Base-by-base conservation (phyloP, 768 basidiomycete genomes). In the Lactarius hatsudake region DNA sequence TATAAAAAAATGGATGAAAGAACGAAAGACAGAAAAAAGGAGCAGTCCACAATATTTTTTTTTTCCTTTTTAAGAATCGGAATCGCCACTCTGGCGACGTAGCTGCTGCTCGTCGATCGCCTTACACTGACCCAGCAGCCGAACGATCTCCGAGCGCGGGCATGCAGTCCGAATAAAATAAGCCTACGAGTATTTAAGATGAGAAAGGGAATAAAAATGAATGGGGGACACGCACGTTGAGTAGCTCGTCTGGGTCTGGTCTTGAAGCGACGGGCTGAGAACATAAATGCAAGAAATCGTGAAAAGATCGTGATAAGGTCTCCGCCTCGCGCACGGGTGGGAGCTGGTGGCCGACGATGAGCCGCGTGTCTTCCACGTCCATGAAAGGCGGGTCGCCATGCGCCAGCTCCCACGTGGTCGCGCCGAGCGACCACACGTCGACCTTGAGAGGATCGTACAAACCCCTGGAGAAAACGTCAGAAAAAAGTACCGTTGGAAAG, bases 391-490 rank as follows among this genome's bases (percentile, higher is more conserved):
- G 65, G 42, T 64, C 54, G 40, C 65, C 62, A 26, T 70, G 59
- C 5, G 62, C 69, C 3, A 71, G 63, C 68, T 71, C 71, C 71
- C 71, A 71, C 15, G 63, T 51, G 7, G 71, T 71, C 23, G 71
- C 69, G 13, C 71, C 71, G 38, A 71, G 68, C 13, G 69, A 71
- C 69, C 71, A 71, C 34, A 71, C 71, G 45, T 71, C 71, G 57
- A 67, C 65, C 40, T 70, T 70, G 59, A 70, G 62, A 28, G 69
- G 69, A 17, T 71, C 71, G 40, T 71, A 71, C 43, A 63, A 42
- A 5, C 71, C 71, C 15, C 71, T 71, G 60, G n/a, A 26, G 17
- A n/a, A 2, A 15, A 20, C 17, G 17, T 45, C 48, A 30, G 23
- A 9, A 40, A 8, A 20, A 17, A 9, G 9, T 13, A 55, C 40